These are phyloP conservation scores for Guillardia theta DNA, from an alignment of 78 protist species.

Conservation along the genomic window DNA sequence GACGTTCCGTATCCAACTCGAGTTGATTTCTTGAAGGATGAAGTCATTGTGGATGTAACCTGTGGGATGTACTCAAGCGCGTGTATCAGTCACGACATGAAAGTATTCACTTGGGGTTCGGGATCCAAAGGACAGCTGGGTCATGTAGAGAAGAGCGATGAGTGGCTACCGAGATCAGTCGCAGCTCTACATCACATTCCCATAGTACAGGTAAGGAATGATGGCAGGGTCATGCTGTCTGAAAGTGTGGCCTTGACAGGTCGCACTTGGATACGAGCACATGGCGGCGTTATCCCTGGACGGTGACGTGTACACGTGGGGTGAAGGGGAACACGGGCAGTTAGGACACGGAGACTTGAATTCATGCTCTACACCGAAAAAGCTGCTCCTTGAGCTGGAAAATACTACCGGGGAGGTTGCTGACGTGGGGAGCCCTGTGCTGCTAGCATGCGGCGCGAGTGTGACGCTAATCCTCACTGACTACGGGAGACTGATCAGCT, in stretches of 20 bases:
- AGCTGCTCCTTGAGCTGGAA: too few relatives aligned
- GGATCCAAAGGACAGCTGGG: not conserved
- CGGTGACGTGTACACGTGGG: not conserved
- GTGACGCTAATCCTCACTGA: not conserved
- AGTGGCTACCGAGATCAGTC: not conserved
- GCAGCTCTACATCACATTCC: not conserved
- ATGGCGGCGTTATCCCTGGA: not conserved
- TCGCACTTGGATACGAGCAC: not conserved
- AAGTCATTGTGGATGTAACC: not conserved
- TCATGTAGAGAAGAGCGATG: not conserved
- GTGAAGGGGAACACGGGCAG: not conserved
- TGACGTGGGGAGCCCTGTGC: not conserved
- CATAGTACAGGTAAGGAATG: not conserved
- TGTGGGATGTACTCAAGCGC: conserved; percentile 6
- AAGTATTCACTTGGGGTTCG: not conserved
- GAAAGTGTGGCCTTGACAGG: not conserved
- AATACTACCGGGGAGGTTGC: not conserved
- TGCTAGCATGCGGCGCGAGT: not conserved
- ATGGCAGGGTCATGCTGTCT: not conserved
- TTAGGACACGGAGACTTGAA: not conserved
- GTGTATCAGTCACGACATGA: not conserved
- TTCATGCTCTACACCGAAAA: not conserved
- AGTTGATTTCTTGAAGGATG: not conserved
- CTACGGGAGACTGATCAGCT: not conserved
- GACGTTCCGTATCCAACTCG: not conserved